Percentiles rank a stretch among this genome's conserved stretches.
Conservation (phyloP, 306 rosid genomes). For the Acacia crassicarpa region DNA sequence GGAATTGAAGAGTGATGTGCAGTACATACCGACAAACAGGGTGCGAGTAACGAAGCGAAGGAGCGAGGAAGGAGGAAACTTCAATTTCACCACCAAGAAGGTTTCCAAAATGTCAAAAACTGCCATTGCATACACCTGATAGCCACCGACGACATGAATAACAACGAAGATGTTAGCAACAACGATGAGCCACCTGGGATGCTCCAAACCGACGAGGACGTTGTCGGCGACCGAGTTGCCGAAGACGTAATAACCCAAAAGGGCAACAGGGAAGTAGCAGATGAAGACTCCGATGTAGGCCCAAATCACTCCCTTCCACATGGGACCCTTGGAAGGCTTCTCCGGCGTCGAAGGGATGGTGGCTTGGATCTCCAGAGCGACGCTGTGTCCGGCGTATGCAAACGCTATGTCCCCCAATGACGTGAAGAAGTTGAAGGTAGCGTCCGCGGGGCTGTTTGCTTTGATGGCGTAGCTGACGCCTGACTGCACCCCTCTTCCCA, state of each 20-base stretch:
- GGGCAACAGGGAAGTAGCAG: conserved; percentile 79
- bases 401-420: conserved; percentile 83
- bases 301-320: conserved; percentile 80
- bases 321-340: conserved; percentile 75
- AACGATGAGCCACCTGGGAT: conserved; percentile 75
- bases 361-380: conserved; percentile 86
- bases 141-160: conserved; percentile 82
- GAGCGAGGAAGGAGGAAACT: conserved; percentile 44
- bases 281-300: conserved; percentile 77
- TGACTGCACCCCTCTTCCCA: conserved; percentile 41
- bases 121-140: conserved; percentile 78
- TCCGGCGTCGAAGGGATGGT: conserved; percentile 84
- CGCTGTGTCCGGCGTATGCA: conserved; percentile 89
- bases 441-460: conserved; percentile 33
- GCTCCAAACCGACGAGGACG: conserved; percentile 40
- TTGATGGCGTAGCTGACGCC: conserved; percentile 47
- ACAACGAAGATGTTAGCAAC: conserved; percentile 72
- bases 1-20: neutral
- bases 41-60: conserved; percentile 69
- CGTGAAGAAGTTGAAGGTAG: conserved; percentile 51
- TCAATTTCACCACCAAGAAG: conserved; percentile 48
- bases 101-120: conserved; percentile 90
- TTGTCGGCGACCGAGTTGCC: conserved; percentile 54
- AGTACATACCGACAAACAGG: conserved; percentile 52
- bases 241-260: conserved; percentile 58